These are phyloP conservation scores for Melanopsichium pennsylvanicum DNA, from an alignment of 1,284 basidiomycete genomes.

Conservation along the genomic window DNA sequence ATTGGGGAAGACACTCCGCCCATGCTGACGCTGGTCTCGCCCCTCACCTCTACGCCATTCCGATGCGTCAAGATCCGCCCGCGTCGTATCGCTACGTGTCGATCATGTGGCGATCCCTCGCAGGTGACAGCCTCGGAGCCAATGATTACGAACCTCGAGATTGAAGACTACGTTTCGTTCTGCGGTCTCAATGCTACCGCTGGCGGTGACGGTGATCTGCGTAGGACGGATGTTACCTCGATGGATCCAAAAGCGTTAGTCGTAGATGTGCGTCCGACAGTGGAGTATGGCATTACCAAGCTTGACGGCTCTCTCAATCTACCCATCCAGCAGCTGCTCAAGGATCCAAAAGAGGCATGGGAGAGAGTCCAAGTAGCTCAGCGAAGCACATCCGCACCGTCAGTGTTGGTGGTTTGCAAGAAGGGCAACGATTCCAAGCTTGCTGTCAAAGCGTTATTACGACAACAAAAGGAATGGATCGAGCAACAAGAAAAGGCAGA, in stretches of 20 bases:
- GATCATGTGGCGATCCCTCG: constrained; percentile 54
- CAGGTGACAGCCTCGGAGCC: constrained; percentile 20
- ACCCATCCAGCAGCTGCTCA: constrained; percentile 73
- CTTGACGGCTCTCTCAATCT: constrained; percentile 78
- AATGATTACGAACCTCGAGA: constrained; percentile 46
- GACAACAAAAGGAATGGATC: constrained; percentile 78
- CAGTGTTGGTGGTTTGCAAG: constrained; percentile 31
- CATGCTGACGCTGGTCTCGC: constrained; percentile 76
- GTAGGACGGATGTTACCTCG: constrained; percentile 71
- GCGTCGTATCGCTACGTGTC: constrained; percentile 47
- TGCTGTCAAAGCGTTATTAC: constrained; percentile 8
- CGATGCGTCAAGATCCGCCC: constrained; percentile 79
- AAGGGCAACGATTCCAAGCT: constrained; percentile 64
- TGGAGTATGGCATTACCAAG: constrained; percentile 87
- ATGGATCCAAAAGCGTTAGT: constrained; percentile 68
- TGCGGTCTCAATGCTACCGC: constrained; percentile 39
- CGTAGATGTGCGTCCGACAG: constrained; percentile 82
- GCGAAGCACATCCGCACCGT: background rate
- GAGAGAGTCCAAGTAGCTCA: constrained; percentile 37
- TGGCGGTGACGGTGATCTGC: constrained; percentile 66
- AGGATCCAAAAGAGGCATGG: constrained; percentile 70
- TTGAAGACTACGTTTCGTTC: constrained; percentile 58
- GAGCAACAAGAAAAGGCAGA: background rate
- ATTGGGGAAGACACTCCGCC: constrained; percentile 67
- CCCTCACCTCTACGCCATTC: constrained; percentile 77